Conservation (phyloP, 495 filamentous ascomycete genomes). For the Tetracladium setigerum region DNA sequence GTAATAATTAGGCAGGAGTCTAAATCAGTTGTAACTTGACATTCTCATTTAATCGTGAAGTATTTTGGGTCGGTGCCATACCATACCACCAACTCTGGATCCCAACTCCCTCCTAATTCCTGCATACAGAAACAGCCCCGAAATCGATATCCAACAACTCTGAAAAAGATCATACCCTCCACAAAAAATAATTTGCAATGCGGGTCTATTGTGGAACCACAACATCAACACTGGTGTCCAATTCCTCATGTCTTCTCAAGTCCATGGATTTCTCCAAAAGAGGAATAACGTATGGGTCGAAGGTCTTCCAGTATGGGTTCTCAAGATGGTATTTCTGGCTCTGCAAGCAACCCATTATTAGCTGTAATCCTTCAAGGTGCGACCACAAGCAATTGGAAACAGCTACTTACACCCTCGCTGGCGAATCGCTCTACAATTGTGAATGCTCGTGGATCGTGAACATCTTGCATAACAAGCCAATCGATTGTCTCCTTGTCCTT, state of each 20-base stretch:
- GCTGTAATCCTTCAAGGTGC: neutral
- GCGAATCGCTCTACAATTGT: slow-evolving; percentile 63
- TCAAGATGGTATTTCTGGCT: slow-evolving; percentile 56
- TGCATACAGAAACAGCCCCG: no score
- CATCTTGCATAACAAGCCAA: slow-evolving; percentile 63
- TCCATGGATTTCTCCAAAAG: slow-evolving; percentile 59
- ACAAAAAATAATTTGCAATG: no score
- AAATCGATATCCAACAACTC: no score
- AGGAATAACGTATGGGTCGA: slow-evolving; percentile 58
- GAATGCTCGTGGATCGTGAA: slow-evolving; percentile 55
- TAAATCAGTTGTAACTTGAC: no score
- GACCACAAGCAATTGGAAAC: neutral
- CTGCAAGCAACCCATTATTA: slow-evolving; percentile 15
- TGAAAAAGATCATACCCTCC: no score
- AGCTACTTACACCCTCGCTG: slow-evolving; percentile 38
- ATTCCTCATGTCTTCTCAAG: slow-evolving; percentile 52
- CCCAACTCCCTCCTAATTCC: no score
- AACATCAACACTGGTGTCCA: slow-evolving; percentile 37
- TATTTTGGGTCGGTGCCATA: no score
- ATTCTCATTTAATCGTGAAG: no score
- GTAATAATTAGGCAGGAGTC: no score
- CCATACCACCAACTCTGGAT: no score
- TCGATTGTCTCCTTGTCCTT: slow-evolving; percentile 59
- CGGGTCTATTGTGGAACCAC: slow-evolving; percentile 17
- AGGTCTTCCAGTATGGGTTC: slow-evolving; percentile 66